phyloP scores from a whole-genome alignment of 2,329 filamentous ascomycete genomes.

The Mycocentrospora acerina region DNA sequence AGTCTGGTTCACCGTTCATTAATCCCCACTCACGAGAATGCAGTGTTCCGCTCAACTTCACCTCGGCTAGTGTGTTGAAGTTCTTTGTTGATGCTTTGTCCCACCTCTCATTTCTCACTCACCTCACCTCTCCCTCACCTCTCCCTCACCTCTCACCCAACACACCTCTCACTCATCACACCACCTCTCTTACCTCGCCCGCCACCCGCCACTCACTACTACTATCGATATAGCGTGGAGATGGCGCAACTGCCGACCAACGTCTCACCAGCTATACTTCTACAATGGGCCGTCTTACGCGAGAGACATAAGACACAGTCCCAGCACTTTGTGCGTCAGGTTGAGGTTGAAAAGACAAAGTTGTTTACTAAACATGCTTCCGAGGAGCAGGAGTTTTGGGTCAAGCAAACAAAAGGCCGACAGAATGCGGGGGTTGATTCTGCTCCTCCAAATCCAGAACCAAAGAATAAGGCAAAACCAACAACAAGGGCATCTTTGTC shows the following conservation, averaged over 20 bases:
- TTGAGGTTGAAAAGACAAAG: not conserved
- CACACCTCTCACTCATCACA: not conserved
- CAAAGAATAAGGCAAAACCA: too few species aligned
- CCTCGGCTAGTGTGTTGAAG: not conserved
- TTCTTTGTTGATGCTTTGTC: not conserved
- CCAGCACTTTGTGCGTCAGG: not conserved
- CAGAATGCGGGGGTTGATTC: not conserved
- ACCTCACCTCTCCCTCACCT: not conserved
- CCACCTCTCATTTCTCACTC: not conserved
- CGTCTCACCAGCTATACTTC: not conserved
- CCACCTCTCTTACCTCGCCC: not conserved
- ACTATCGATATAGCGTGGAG: not conserved
- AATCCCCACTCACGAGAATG: constrained; percentile 2
- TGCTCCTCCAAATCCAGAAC: not conserved
- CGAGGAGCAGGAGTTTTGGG: constrained; percentile 2
- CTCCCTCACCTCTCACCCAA: not conserved
- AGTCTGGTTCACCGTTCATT: not conserved
- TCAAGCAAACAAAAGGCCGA: not conserved
- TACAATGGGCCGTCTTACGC: not conserved
- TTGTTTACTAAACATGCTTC: constrained; percentile 1
- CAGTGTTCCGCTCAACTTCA: constrained; percentile 4
- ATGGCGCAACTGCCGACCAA: not conserved
- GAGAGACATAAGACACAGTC: too few species aligned
- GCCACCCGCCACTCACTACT: not conserved
- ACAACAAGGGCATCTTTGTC: too few species aligned